Conservation (phyloP, 148 eudicot species). For the Rhododendron williamsianum region DNA sequence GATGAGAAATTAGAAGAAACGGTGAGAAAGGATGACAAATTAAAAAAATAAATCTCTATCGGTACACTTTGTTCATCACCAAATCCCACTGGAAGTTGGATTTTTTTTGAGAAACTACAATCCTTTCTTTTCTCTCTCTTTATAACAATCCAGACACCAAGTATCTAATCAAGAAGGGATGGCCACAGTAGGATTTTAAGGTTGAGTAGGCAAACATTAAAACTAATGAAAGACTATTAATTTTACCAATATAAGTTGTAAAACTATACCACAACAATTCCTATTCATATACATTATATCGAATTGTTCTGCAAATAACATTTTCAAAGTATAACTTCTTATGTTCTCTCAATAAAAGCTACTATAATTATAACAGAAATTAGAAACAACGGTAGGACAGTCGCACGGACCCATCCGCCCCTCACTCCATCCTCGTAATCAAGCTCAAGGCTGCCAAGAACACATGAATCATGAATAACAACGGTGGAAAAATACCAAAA, state of each 20-base stretch:
- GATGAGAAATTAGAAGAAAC: background rate
- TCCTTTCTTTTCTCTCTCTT: background rate
- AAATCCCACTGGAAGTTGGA: background rate
- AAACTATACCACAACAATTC: background rate
- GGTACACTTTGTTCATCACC: background rate
- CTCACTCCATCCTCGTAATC: background rate
- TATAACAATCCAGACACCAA: background rate
- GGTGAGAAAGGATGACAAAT: background rate
- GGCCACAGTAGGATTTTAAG: background rate
- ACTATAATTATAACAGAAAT: background rate
- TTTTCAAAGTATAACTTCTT: background rate
- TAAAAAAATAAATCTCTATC: too few species aligned
- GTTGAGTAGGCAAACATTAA: background rate
- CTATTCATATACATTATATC: background rate
- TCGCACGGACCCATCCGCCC: background rate
- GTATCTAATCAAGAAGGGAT: background rate
- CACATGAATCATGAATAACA: background rate
- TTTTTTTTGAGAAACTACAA: background rate
- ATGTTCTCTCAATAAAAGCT: background rate
- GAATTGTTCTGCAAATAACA: too few species aligned
- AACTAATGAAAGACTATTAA: background rate
- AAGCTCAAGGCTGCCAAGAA: background rate
- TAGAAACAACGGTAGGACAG: background rate
- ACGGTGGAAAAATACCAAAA: background rate
- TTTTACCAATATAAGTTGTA: background rate